Percentiles rank a stretch among this genome's conserved stretches.
Evolutionary conservation across 371 early-diverging fungal species (phyloP).

Genomic region (Mortierella sp.): DNA sequence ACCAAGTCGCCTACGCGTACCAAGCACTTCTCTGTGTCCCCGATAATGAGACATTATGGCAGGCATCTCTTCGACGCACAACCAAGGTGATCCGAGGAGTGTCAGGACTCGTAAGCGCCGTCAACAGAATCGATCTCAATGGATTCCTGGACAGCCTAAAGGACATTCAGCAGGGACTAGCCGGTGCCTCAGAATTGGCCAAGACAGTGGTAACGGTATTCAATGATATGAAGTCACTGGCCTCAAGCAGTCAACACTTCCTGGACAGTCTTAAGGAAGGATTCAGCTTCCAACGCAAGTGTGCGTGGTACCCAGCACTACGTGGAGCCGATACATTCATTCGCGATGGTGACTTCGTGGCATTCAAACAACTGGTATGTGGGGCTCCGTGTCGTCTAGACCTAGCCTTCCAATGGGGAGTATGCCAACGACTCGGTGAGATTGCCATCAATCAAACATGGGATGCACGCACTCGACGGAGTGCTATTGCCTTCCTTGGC

Average conservation of each 20-base stretch:
- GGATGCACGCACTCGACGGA: background rate
- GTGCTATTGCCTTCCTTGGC: slow-evolving; percentile 1
- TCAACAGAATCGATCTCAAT: too few relatives aligned
- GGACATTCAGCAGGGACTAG: too few relatives aligned
- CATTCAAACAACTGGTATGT: background rate
- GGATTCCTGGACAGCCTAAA: too few relatives aligned
- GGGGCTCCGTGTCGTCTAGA: slow-evolving; percentile 1
- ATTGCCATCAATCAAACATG: background rate
- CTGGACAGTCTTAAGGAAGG: background rate
- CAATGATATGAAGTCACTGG: too few relatives aligned
- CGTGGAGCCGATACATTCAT: background rate
- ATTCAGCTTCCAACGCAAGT: background rate
- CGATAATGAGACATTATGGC: slow-evolving; percentile 4
- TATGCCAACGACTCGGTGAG: background rate
- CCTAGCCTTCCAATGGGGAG: slow-evolving; percentile 11
- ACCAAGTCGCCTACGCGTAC: slow-evolving; percentile 12
- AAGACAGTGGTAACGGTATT: too few relatives aligned
- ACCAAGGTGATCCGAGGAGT: background rate
- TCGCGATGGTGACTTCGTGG: slow-evolving; percentile 1
- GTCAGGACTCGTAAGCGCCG: too few relatives aligned
- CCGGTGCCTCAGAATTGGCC: background rate
- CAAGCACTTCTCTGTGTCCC: slow-evolving; percentile 16
- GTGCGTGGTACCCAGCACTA: slow-evolving; percentile 10
- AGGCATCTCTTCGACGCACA: slow-evolving; percentile 2
- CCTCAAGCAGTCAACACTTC: background rate